A percentile compares a stretch with the other conserved stretches of the same genome.
Conservation (phyloP, 306 rosid species). For the Sicyos baderoa region DNA sequence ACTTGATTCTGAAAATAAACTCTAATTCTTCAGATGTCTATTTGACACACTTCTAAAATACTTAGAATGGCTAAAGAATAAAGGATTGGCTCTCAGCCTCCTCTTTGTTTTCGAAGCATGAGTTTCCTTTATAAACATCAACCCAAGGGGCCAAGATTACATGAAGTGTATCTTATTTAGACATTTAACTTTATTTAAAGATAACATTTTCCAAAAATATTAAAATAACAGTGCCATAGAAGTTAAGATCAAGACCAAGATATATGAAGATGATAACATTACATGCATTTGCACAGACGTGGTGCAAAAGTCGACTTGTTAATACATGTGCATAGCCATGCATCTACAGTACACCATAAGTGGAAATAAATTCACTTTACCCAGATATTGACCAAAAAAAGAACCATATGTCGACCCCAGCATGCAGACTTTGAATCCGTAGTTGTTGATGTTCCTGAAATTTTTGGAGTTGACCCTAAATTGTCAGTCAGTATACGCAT, state of each 20-base stretch:
- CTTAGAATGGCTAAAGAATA: neutral
- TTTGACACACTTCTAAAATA: neutral
- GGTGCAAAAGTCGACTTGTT: neutral
- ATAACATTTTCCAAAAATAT: neutral
- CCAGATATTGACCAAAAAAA: conserved; percentile 83
- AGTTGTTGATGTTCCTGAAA: conserved; percentile 51
- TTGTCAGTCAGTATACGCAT: neutral
- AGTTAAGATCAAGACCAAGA: neutral
- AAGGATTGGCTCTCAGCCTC: neutral
- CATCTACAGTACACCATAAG: neutral
- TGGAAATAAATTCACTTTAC: conserved; percentile 20
- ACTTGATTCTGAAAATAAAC: neutral
- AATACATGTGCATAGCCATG: neutral
- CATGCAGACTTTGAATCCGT: conserved; percentile 47
- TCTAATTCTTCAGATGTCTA: conserved; percentile 3
- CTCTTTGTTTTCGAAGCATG: neutral
- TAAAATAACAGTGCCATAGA: neutral
- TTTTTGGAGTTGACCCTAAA: conserved; percentile 56
- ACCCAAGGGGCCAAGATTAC: conserved; percentile 2
- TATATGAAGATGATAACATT: neutral
- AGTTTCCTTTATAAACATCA: neutral
- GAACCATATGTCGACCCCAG: conserved; percentile 73
- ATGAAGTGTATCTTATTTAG: neutral
- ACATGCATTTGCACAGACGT: neutral
- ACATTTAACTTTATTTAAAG: neutral